Base-by-base conservation (phyloP, 2,329 filamentous ascomycete genomes). In the Cordyceps fumosorosea region DNA sequence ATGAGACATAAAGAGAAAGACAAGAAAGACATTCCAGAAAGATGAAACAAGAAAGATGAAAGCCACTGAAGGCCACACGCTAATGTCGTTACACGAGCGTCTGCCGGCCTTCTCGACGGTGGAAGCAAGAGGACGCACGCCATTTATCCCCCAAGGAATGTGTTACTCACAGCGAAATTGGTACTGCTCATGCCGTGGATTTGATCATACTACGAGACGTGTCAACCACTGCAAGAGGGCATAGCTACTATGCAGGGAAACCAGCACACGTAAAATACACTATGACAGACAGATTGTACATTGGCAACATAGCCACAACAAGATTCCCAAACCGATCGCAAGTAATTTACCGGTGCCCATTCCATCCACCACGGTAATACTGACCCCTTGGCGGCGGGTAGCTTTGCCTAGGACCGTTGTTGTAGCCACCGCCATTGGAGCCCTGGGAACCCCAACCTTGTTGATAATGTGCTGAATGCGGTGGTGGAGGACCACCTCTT, bases 401-500 rank as follows among this genome's bases (percentile, higher is more conserved):
- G 18, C 16, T 16, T 22, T 47, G 48, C 11, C 48, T 42, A 8
- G 55, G 20, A 18, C 44, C 32, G 48, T 58, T 48, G 54, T 29
- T 54, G 20, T 62, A 40, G 8, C 26, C 40, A 29, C 40, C 29
- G n/a, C 42, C 32, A 40, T 48, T 40, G 34, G n/a, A 58, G 44
- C 48, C 22, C 18, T 47, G 60, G 22, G 60, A 24, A 14, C 32
- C 14, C 60, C 53, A 52, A 22, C 47, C 47, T 26, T 50, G 42
- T 34, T 56, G 42, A 16, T 54, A n/a, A 20, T 18, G 5, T n/a
- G 45, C 14, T 22, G 73, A 71, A 3, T 78, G 78, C n/a, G 79
- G 78, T 24, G 80, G 79, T 3, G 80, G 80, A 14, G 77, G 78
- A 18, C 74, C 67, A 18, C 76, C 76, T 26, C 71, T 68, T 3